Evolutionary conservation across 75 land plant species (phyloP).

Genomic region (Pinus tabuliformis): DNA sequence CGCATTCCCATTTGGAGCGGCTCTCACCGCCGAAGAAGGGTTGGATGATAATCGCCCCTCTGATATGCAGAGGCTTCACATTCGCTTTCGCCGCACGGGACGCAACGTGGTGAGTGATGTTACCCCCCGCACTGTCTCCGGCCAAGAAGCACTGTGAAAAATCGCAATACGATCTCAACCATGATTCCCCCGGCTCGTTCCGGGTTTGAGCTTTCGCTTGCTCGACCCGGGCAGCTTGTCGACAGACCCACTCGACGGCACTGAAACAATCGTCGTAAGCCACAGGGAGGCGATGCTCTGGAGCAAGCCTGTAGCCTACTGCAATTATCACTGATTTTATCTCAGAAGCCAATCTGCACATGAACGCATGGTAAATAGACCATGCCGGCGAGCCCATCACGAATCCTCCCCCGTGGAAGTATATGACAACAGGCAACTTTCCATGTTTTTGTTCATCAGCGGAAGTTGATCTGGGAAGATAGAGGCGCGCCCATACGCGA

Average conservation of each 20-base stretch:
- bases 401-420: conserved; percentile 78
- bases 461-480: conserved; percentile 20
- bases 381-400: conserved; percentile 42
- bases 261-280: conserved; percentile 52
- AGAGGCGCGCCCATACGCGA: conserved; percentile 48
- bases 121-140: conserved; percentile 80
- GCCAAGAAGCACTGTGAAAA: conserved; percentile 42
- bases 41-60: conserved; percentile 41
- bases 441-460: conserved; percentile 14
- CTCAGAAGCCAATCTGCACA: conserved; percentile 26
- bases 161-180: conserved; percentile 22
- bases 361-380: conserved; percentile 41
- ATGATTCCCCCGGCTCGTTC: conserved; percentile 3
- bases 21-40: conserved; percentile 67
- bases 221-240: neutral
- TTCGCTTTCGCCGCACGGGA: conserved; percentile 7
- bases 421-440: conserved; percentile 45
- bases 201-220: neutral
- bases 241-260: conserved; percentile 42
- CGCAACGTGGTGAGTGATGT: conserved; percentile 53
- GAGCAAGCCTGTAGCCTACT: conserved; percentile 59
- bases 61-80: conserved; percentile 23
- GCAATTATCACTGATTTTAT: conserved; percentile 40
- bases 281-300: conserved; percentile 51
- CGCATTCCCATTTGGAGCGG: conserved; percentile 36